Evolutionary conservation across 2,329 filamentous ascomycete genomes (phyloP), one percentile per base, ranked within the genome.

Genomic region (Fusarium virguliforme): DNA sequence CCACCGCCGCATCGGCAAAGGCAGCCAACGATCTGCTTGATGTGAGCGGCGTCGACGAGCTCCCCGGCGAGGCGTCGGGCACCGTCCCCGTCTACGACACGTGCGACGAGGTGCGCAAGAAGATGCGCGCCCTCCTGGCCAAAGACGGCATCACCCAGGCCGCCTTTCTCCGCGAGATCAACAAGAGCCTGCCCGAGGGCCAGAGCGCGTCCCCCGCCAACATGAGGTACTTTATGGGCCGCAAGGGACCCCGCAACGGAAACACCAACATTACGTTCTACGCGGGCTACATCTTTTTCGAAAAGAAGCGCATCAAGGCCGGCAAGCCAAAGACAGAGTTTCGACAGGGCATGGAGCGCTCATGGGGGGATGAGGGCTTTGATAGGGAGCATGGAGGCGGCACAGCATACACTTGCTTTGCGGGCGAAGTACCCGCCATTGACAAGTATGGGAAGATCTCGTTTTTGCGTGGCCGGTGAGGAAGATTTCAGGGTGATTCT

Each of bases 91-190:
- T 90, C 34, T 90, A 81, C 73, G 87, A 90, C 67, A 87, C 85
- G 6, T 90, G 88, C 77, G 85, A 90, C 69, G 86, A 87, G 56
- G 75, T 90, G 13, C 85, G 88, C 51, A 83, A 81, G 75, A 90
- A 90, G 80, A 89, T 90, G 72, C 81, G 81, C 28, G 82, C 83
- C 1, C 79, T 86, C 65, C 79, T 90, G 9, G 74, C 75, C 40
- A 75, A 74, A 35, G 80, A 83, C 0, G 80, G 80, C 46, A 79
- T 88, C 56, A 88, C 85, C 0, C 84, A 88, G 73, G 85, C 87
- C 0, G 80, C 79, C 10, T 87, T 90, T 74, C 79, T 84, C 28
- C 84, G 86, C 37, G 81, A 85, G 48, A 79, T 89, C 26, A 80
- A 80, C 34, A 84, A 82, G 48, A 81, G 82, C 18, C 83, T 82